phyloP scores from a whole-genome alignment of 2,329 filamentous ascomycete species.

The Colletotrichum echinochloae region DNA sequence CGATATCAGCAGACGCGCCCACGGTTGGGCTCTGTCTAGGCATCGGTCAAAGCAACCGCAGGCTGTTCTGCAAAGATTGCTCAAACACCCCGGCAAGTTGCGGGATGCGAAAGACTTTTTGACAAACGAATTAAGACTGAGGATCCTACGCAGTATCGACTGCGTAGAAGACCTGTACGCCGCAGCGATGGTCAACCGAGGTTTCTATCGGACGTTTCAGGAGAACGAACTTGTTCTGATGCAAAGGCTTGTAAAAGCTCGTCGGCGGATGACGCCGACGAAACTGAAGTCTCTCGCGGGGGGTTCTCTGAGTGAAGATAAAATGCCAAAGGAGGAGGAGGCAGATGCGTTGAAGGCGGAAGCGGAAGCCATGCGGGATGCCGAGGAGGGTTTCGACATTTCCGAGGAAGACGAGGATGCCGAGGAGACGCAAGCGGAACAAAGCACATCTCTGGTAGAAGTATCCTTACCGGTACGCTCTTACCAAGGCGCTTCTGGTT shows the following conservation, averaged over 20 bases:
- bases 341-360: slow-evolving; percentile 48
- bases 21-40: slow-evolving; percentile 63
- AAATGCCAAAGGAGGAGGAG: slow-evolving; percentile 48
- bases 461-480: not conserved
- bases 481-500: not conserved
- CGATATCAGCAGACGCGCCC: slow-evolving; percentile 60
- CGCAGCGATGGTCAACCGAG: slow-evolving; percentile 55
- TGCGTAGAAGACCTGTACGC: slow-evolving; percentile 57
- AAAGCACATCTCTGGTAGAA: not conserved
- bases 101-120: slow-evolving; percentile 43
- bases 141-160: slow-evolving; percentile 55
- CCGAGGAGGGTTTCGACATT: not conserved
- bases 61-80: slow-evolving; percentile 41
- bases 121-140: slow-evolving; percentile 53
- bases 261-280: slow-evolving; percentile 27
- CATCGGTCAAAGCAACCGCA: slow-evolving; percentile 53
- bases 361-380: slow-evolving; percentile 42
- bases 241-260: slow-evolving; percentile 45
- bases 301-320: slow-evolving; percentile 31
- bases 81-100: not conserved
- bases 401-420: not conserved
- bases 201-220: slow-evolving; percentile 60
- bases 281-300: slow-evolving; percentile 26
- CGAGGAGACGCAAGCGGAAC: not conserved
- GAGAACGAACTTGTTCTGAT: slow-evolving; percentile 55